These are phyloP conservation scores for Arbutus unedo DNA, from an alignment of 148 eudicot genomes.

Conservation along the genomic window DNA sequence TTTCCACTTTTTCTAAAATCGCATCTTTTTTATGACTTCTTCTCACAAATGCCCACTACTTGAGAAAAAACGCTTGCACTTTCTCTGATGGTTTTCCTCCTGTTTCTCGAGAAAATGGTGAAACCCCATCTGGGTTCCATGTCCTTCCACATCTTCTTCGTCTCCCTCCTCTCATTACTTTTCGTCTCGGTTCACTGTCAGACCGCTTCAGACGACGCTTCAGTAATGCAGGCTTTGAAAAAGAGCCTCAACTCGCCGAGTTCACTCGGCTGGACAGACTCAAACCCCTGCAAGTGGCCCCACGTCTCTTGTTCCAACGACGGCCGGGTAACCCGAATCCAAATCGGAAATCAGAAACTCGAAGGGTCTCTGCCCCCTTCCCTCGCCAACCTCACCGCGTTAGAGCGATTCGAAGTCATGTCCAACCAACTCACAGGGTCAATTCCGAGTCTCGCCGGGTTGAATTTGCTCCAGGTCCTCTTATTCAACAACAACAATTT, in stretches of 20 bases:
- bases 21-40: not conserved
- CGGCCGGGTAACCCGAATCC: conserved; percentile 57
- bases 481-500: conserved; percentile 48
- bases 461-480: conserved; percentile 42
- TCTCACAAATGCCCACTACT: not conserved
- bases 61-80: not conserved
- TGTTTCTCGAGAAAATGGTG: conserved; percentile 14
- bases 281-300: conserved; percentile 62
- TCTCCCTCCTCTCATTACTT: not conserved
- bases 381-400: conserved; percentile 40
- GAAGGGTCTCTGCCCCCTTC: conserved; percentile 46
- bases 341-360: conserved; percentile 38
- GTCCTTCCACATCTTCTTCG: not conserved
- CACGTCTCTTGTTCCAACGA: conserved; percentile 36
- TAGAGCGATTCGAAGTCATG: conserved; percentile 54
- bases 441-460: conserved; percentile 61
- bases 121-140: conserved; percentile 10
- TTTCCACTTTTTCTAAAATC: not conserved
- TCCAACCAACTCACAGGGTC: conserved; percentile 48
- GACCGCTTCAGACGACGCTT: conserved; percentile 37
- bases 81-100: not conserved
- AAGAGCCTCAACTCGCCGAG: conserved; percentile 39
- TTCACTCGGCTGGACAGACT: conserved; percentile 44
- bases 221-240: conserved; percentile 56
- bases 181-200: conserved; percentile 22